A percentile compares a stretch with the other conserved stretches of the same genome.
Evolutionary conservation across 1,139 yeast genomes (phyloP).

Genomic region (Yamadazyma membranifaciens): DNA sequence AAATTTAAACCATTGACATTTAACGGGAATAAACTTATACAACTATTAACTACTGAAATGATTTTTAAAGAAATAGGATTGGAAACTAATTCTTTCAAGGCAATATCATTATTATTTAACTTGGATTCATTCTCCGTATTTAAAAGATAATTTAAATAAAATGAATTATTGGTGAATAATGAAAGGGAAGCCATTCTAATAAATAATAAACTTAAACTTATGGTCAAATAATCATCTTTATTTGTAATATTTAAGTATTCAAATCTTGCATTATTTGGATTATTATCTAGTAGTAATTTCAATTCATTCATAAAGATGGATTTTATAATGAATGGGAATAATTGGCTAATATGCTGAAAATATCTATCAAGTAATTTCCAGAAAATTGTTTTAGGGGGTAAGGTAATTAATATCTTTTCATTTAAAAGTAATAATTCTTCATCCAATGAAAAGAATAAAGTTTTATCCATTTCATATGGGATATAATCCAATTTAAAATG

Average conservation of each 20-base stretch:
- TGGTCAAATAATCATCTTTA: constrained; percentile 21
- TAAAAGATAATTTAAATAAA: constrained; percentile 7
- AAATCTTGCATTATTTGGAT: constrained; percentile 16
- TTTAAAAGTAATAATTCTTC: constrained; percentile 19
- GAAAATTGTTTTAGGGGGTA: constrained; percentile 28
- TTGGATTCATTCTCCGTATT: neutral
- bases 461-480: constrained; percentile 1
- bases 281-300: constrained; percentile 26
- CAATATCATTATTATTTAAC: neutral
- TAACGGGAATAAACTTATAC: constrained; percentile 27
- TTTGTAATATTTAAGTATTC: constrained; percentile 17
- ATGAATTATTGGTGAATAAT: constrained; percentile 14
- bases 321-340: constrained; percentile 33
- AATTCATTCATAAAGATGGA: constrained; percentile 21
- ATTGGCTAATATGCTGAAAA: constrained; percentile 26
- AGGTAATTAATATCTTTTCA: constrained; percentile 26
- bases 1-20: constrained; percentile 3
- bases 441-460: neutral
- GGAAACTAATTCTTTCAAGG: constrained; percentile 1
- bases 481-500: neutral
- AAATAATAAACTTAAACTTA: constrained; percentile 21
- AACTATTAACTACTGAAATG: constrained; percentile 27
- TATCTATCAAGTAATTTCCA: constrained; percentile 29
- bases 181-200: constrained; percentile 23
- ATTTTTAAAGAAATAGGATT: constrained; percentile 26